Evolutionary conservation across 2,329 filamentous ascomycete species (phyloP), one percentile per base, ranked within the genome.

Genomic region (Hypoxylon sp.): DNA sequence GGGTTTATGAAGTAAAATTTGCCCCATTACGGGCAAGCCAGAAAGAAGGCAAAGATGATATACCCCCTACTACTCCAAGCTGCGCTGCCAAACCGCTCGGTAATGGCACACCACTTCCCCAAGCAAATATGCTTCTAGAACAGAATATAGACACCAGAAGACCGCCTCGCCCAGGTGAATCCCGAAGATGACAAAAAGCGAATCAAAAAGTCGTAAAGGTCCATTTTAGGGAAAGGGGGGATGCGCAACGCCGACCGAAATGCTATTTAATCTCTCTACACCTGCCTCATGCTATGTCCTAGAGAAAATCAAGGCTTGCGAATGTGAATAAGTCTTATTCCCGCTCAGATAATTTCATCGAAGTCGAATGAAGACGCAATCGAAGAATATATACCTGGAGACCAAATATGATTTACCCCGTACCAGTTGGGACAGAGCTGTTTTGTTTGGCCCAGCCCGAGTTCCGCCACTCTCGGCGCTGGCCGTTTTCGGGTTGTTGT

Each of bases 391-490:
- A 74, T 76, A 74, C 71, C 57, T 47, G 59, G 65, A 29, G 24
- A 54, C 52, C 53, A 42, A 57, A 51, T 55, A 35, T 44, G 39
- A 44, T 61, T 75, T 77, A 83, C 47, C 79, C 77, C 33, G 81
- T 81, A 59, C 86, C 85, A 29, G 80, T 81, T 10, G 87, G 81
- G 67, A 87, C 85, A 50, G 84, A 82, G 69, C 81, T 81, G 69
- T 80, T 85, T 66, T 84, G 86, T 52, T 84, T 84, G 29, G 81
- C 82, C 83, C 83, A 87, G 39, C 80, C 85, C 17, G 87, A 89
- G 74, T 87, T 88, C 35, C 87, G 84, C 86, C 87, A 89, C 66
- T 88, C 85, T 60, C 84, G 82, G 50, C 84, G 84, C 67, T 84
- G 84, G 51, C 76, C 80, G 51, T 81, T 80, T 52, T 84, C 81